Evolutionary conservation across 1,139 yeast species (phyloP), one percentile per base, ranked within the genome.

Genomic region (Pichia sp.): DNA sequence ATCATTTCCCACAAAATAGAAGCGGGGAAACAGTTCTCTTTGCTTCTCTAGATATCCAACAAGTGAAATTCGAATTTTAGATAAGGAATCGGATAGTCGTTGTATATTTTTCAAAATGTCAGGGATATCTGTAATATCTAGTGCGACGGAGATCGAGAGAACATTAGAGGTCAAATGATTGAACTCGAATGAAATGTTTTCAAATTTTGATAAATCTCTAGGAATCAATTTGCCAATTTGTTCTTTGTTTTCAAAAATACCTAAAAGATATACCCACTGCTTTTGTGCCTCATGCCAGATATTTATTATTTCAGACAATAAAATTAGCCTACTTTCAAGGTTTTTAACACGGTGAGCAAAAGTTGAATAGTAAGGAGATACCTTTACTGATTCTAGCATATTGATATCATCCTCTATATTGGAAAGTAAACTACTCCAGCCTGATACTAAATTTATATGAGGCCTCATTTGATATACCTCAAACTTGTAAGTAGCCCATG

Each of bases 1-100:
- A 60, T 91, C 97, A 65, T 93, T 93, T 6, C 98, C 97, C 43
- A 93, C 73, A 65, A 93, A 92, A 63, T 86, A 91, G 58, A 92
- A 87, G 48, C 98, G 75, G 0, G 97, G 93, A 63, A 87, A 92
- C 2, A 77, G 60, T 50, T 81, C 86, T 60, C 98, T 74, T 64
- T 92, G 96, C 48, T 78, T 80, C 63, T 92, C 97, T 49, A 92
- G 75, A 66, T 85, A 93, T 16, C 88, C 95, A 2, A 85, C 77
- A 17, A 93, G 75, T 0, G 97, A 85, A 54, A 78, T 80, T 53
- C 85, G 79, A 2, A 90, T 80, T 60, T 78, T 81, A 2, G 64
- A 66, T 45, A 92, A 73, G 41, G 85, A 76, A 0, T 84, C 89
- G 2, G 77, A 68, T 7, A 84, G 67, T 48, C 84, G 77, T 16